Evolutionary conservation across 2,329 filamentous ascomycete species (phyloP).

Genomic region (Cercospora sp.): DNA sequence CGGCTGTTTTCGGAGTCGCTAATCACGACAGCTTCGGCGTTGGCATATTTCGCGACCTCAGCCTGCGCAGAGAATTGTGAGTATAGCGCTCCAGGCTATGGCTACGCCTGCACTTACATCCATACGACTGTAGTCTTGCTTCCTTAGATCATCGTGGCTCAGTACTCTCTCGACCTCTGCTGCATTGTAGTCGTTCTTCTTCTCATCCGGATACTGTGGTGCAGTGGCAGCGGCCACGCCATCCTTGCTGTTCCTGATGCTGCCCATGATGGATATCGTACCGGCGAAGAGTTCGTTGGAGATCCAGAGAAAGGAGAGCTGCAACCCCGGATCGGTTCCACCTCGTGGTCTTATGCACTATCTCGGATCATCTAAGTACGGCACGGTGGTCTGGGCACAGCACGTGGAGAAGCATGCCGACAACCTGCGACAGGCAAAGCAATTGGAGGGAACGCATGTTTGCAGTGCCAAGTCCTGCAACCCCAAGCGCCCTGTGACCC

Average conservation of each 20-base stretch:
- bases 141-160: slow-evolving; percentile 48
- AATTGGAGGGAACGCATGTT: slow-evolving; percentile 22
- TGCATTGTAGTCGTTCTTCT: slow-evolving; percentile 18
- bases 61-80: slow-evolving; percentile 34
- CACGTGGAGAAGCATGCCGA: background rate
- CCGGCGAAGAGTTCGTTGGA: background rate
- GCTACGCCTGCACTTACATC: slow-evolving; percentile 45
- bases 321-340: background rate
- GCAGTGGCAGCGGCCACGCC: slow-evolving; percentile 12
- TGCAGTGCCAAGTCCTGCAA: slow-evolving; percentile 9
- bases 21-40: slow-evolving; percentile 57
- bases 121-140: slow-evolving; percentile 59
- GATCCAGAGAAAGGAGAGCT: background rate
- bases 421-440: background rate
- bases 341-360: slow-evolving; percentile 15
- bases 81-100: background rate
- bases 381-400: background rate
- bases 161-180: slow-evolving; percentile 52
- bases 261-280: slow-evolving; percentile 13
- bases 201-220: background rate
- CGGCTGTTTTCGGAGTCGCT: slow-evolving; percentile 60
- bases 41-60: slow-evolving; percentile 70
- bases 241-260: slow-evolving; percentile 11
- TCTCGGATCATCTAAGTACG: slow-evolving; percentile 17
- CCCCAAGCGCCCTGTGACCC: slow-evolving; percentile 9